Percentiles rank a stretch among this genome's conserved stretches.
phyloP scores from a whole-genome alignment of 192 early-diverging fungal genomes.

The Jimgerdemannia lactiflua region DNA sequence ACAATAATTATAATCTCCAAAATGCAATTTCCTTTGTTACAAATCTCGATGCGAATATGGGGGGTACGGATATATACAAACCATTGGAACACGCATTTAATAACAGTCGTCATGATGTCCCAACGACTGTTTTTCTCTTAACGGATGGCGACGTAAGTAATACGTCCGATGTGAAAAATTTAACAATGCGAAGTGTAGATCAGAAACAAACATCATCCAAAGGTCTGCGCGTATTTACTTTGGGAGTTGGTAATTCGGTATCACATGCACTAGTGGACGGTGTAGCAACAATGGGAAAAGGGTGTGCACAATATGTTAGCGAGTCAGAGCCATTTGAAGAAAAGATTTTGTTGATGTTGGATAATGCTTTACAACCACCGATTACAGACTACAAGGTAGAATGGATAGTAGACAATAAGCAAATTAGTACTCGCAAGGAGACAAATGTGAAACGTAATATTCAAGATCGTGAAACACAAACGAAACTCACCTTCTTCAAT shows the following conservation, averaged over 20 bases:
- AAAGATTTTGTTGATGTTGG: conserved; percentile 52
- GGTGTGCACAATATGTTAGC: conserved; percentile 43
- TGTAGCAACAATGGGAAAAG: conserved; percentile 43
- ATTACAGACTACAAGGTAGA: conserved; percentile 41
- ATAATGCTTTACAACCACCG: conserved; percentile 37
- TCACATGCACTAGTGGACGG: conserved; percentile 47
- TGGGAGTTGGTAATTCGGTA: conserved; percentile 45
- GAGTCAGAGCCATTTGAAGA: conserved; percentile 42
- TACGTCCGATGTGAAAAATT: conserved; percentile 28
- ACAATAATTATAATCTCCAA: conserved; percentile 31
- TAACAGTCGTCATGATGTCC: conserved; percentile 21
- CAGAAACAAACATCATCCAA: background rate
- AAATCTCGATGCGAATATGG: conserved; percentile 21
- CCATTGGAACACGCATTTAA: conserved; percentile 29
- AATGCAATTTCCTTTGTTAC: conserved; percentile 24
- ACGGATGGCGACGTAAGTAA: conserved; percentile 51
- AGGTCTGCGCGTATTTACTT: conserved; percentile 36
- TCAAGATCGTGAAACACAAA: conserved; percentile 12
- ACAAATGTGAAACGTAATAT: background rate
- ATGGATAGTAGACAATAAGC: too few relatives aligned
- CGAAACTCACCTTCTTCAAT: conserved; percentile 22
- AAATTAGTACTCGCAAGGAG: too few relatives aligned
- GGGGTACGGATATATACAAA: conserved; percentile 27
- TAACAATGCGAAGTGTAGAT: conserved; percentile 17
- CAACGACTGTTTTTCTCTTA: conserved; percentile 37